These are phyloP conservation scores for Gentiana straminea DNA, from an alignment of 257 asterid genomes.

Conservation along the genomic window DNA sequence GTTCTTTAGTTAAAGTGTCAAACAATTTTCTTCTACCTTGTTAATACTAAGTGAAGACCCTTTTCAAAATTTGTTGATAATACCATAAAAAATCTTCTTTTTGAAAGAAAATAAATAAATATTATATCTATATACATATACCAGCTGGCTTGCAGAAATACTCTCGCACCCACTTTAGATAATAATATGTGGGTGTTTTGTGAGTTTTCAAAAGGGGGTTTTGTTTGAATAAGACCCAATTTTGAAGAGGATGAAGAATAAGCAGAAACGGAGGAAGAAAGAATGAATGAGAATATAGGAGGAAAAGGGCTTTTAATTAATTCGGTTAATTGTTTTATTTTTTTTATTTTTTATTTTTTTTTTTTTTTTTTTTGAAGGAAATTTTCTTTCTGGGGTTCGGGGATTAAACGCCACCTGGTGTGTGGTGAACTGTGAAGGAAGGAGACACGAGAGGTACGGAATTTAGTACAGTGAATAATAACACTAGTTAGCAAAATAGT, in stretches of 20 bases:
- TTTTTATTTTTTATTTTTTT: not conserved
- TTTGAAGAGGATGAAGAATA: not conserved
- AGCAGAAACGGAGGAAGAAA: not conserved
- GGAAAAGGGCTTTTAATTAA: not conserved
- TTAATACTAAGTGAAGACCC: conserved; percentile 20
- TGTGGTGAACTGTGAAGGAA: not conserved
- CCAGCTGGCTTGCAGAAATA: not conserved
- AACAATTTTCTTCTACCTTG: conserved; percentile 8
- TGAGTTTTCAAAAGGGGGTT: not conserved
- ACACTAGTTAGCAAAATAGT: too few relatives aligned
- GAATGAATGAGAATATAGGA: not conserved
- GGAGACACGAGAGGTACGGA: too few relatives aligned
- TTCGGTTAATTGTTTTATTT: not conserved
- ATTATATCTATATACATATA: not conserved
- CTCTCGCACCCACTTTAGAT: too few relatives aligned
- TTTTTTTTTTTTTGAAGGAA: conserved; percentile 5
- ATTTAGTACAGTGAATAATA: too few relatives aligned
- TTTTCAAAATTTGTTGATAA: conserved; percentile 8
- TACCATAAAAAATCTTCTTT: conserved; percentile 2
- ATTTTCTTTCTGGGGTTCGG: conserved; percentile 8
- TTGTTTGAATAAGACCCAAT: conserved; percentile 3
- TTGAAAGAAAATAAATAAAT: not conserved
- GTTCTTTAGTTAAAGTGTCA: not conserved
- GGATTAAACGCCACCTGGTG: conserved; percentile 11
- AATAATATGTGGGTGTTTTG: too few relatives aligned